Evolutionary conservation across 257 asterid species (phyloP), one percentile per base, ranked within the genome.

Genomic region (Solanum pimpinellifolium): DNA sequence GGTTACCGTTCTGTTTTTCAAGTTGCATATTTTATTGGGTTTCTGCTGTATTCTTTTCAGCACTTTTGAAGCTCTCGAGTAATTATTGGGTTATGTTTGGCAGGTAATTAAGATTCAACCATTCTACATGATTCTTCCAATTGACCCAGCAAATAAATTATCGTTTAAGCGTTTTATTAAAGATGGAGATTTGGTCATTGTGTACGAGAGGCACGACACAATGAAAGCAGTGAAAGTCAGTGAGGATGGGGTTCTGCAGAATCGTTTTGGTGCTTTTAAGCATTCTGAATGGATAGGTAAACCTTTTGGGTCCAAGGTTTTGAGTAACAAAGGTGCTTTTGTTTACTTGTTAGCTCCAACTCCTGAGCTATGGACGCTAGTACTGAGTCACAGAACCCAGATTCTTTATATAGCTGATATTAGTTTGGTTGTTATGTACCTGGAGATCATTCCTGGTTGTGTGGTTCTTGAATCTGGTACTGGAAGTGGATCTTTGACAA

Each of bases 361-460:
- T 12, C 95, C 99, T 3, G 99, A 97, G 93, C 70, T 97, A 8
- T 97, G 99, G 99, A 97, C 99, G 37, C 90, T 96, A 85, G 99
- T 97, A 77, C 87, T 97, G 83, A 97, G 99, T 92, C 99, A 97
- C 90, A 92, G 99, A 92, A 97, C 99, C 47, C 99, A 97, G 91
- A 97, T 97, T 89, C 92, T 96, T 3, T 97, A 97, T 87, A 90
- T 96, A n/a, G 99, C 98, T 27, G 99, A 97, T 89, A 95, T 97
- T 86, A 96, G 99, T 88, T 96, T 97, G 47, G 98, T 97, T 49
- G 90, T 97, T 25, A 94, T 92, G 98, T 97, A 92, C 88, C 88
- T 97, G 96, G 99, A 96, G 90, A 84, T 96, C 29, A 92, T 95
- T 90, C 98, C 99, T 13, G 99, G 99, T 41, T 97, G 97, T 46